Evolutionary conservation across 345 rosid species (phyloP).

Genomic region (Raphanus sativus): DNA sequence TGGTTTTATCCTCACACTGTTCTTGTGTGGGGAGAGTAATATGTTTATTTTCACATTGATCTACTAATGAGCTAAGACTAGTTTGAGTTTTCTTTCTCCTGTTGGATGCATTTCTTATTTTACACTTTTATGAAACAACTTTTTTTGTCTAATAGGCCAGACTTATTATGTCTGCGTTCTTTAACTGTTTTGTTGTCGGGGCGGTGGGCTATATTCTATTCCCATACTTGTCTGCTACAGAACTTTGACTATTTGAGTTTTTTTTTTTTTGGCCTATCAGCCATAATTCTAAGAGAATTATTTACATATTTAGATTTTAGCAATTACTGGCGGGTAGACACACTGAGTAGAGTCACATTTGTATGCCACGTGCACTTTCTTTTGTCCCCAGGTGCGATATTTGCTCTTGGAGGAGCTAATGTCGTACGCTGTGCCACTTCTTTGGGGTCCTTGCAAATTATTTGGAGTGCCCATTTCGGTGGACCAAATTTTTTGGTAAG

Average conservation of each 20-base stretch:
- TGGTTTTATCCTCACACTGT: background rate
- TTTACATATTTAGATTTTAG: background rate
- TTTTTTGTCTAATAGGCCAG: background rate
- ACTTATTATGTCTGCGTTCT: constrained; percentile 3
- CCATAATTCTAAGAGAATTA: background rate
- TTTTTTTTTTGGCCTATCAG: background rate
- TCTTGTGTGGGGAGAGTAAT: background rate
- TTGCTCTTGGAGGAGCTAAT: constrained; percentile 82
- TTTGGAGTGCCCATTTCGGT: constrained; percentile 74
- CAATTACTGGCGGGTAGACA: constrained; percentile 39
- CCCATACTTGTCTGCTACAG: background rate
- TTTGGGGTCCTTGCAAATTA: constrained; percentile 61
- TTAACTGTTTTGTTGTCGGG: background rate
- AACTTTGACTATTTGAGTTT: background rate
- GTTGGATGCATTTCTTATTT: background rate
- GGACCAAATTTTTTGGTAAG: constrained; percentile 61
- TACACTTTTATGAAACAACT: background rate
- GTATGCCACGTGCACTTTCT: constrained; percentile 53
- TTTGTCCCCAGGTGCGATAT: constrained; percentile 99
- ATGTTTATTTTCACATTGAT: background rate
- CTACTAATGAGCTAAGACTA: constrained; percentile 8
- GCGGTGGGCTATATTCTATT: background rate
- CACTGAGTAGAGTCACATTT: constrained; percentile 42
- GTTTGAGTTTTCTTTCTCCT: no score
- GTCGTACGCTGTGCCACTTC: constrained; percentile 97